Evolutionary conservation across 345 rosid genomes (phyloP), one percentile per base, ranked within the genome.

Genomic region (Eutrema japonicum): DNA sequence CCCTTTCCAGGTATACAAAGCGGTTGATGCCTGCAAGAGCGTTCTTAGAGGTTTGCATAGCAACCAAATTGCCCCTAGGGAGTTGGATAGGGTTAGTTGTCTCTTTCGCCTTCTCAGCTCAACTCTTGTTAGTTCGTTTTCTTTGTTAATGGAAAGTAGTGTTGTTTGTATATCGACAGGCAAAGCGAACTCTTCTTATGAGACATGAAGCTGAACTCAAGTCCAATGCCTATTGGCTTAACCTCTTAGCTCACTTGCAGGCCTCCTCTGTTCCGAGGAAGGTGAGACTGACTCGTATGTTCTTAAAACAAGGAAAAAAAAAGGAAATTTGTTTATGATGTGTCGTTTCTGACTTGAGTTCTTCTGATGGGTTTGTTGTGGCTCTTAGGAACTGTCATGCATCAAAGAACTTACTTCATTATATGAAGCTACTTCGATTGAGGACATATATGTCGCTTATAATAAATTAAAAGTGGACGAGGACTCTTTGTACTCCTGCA

Each of bases 201-300:
- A 89, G 98, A 69, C 99, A 96, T 81, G 99, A 96, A 83, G 98
- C 98, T 71, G 99, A 96, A 77, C 84, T 92, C 18, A 96, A 96
- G 84, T 92, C 99, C 77, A 96, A 96, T 83, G 96, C 96, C 7
- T 96, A 96, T 77, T 96, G 99, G 99, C 98, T 96, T 66, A 97
- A 97, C 59, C 81, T 96, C 74, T 80, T 96, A 71, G 94, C 98
- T 74, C 99, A 96, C 81, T 81, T 92, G 85, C 99, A 96, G 84
- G 97, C 97, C 68, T 82, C 96, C 54, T 89, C 96, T 51, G 96
- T 96, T 78, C 88, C 93, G 8, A 90, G 97, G 78, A 92, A 96
- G 97, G 97, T 92, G 74, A 77, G 60, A 38, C 26, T 27, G 5
- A 46, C 53, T 73, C 18, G 26, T 62, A 32, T 63, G 12, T 47